phyloP scores from a whole-genome alignment of 257 asterid species.

The Solanum ossicruentum region DNA sequence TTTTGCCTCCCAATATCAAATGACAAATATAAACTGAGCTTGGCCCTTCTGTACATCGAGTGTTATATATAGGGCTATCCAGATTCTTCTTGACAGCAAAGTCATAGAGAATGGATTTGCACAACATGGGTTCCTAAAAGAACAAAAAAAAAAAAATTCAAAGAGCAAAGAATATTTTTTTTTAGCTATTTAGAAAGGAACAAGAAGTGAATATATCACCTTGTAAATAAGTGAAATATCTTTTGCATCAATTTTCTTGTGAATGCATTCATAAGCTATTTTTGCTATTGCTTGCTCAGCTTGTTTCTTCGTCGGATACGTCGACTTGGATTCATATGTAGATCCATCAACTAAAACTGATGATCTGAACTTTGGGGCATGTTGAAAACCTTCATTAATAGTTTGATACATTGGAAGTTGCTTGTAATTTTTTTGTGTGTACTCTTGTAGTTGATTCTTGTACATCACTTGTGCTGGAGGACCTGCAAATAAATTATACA shows the following conservation, averaged over 20 bases:
- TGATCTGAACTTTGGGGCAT: constrained; percentile 13
- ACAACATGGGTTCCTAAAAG: constrained; percentile 6
- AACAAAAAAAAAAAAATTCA: neutral
- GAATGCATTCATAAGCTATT: constrained; percentile 9
- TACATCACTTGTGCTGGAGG: neutral
- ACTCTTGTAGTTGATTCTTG: constrained; percentile 16
- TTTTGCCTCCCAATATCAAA: constrained; percentile 5
- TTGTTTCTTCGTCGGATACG: neutral
- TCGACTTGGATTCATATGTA: constrained; percentile 1
- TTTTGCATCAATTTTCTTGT: neutral
- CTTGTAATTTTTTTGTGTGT: constrained; percentile 7
- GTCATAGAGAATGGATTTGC: constrained; percentile 20
- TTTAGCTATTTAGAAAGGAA: neutral
- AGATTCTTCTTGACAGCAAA: constrained; percentile 15
- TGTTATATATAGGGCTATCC: constrained; percentile 6
- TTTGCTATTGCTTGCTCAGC: constrained; percentile 22
- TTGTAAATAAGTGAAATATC: constrained; percentile 1
- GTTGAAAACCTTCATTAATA: constrained; percentile 14
- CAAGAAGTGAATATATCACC: neutral
- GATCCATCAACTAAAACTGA: constrained; percentile 4
- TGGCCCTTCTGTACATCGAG: neutral
- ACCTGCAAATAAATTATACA: neutral
- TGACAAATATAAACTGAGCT: constrained; percentile 2
- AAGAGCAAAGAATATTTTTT: neutral
- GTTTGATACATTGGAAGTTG: constrained; percentile 4